phyloP scores from a whole-genome alignment of 148 eudicot genomes.

The Cornus suecica region DNA sequence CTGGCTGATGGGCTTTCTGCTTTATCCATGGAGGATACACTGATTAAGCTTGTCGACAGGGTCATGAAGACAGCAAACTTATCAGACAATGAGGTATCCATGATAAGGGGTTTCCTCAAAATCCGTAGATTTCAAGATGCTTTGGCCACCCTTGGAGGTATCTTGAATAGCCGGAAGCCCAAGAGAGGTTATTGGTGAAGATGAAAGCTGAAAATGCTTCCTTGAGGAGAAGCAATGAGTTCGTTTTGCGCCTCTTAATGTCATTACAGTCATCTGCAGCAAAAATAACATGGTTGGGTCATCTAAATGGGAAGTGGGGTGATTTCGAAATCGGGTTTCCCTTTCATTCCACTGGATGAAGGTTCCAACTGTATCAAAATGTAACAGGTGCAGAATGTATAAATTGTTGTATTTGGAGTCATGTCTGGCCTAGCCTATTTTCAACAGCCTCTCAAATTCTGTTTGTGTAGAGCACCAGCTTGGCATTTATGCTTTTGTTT shows the following conservation, averaged over 20 bases:
- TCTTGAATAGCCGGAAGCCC: slow-evolving; percentile 50
- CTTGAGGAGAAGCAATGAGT: not conserved
- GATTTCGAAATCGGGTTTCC: no score
- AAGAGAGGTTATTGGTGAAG: slow-evolving; percentile 39
- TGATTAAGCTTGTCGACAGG: slow-evolving; percentile 59
- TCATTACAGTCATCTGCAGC: not conserved
- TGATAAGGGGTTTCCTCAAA: slow-evolving; percentile 78
- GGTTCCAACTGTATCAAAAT: not conserved
- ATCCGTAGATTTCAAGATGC: slow-evolving; percentile 86
- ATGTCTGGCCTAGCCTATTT: not conserved
- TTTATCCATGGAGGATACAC: slow-evolving; percentile 73
- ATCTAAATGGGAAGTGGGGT: no score
- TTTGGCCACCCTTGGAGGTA: slow-evolving; percentile 60
- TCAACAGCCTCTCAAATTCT: not conserved
- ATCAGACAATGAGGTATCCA: slow-evolving; percentile 59
- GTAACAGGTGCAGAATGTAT: not conserved
- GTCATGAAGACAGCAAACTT: slow-evolving; percentile 61
- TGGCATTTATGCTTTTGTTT: no score
- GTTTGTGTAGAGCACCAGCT: no score
- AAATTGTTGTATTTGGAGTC: not conserved
- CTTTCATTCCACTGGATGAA: not conserved
- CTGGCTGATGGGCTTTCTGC: slow-evolving; percentile 89
- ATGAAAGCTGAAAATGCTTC: not conserved
- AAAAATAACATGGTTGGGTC: no score
- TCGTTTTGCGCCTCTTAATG: not conserved